Evolutionary conservation across 202 grass and related monocot species (phyloP).

Genomic region (Panicum hallii): DNA sequence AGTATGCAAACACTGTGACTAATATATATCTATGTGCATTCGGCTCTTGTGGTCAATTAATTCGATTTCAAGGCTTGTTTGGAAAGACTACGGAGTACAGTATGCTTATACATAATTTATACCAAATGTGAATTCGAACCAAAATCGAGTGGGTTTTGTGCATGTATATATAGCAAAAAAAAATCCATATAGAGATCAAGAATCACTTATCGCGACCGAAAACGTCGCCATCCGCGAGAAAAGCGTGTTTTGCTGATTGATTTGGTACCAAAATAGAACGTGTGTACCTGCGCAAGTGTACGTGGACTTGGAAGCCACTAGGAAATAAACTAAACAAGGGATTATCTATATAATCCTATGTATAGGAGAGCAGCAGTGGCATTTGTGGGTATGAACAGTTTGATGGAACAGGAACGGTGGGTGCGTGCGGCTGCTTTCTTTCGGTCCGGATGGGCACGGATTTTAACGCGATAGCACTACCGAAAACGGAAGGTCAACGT

Average conservation of each 20-base stretch:
- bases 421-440: background rate
- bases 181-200: background rate
- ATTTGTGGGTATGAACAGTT: background rate
- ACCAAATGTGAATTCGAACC: background rate
- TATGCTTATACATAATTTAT: background rate
- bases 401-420: background rate
- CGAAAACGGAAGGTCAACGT: background rate
- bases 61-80: background rate
- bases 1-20: background rate
- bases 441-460: slow-evolving; percentile 5
- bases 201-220: background rate
- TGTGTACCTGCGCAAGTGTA: background rate
- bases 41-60: background rate
- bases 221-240: slow-evolving; percentile 3
- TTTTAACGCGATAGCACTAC: background rate
- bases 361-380: background rate
- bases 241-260: background rate
- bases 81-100: background rate
- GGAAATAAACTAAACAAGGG: background rate
- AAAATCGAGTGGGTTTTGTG: background rate
- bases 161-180: background rate
- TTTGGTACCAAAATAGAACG: background rate
- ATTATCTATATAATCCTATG: background rate
- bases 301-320: background rate
- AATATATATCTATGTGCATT: background rate